Evolutionary conservation across 1,284 basidiomycete species (phyloP).

Genomic region (Ustilago tritici): DNA sequence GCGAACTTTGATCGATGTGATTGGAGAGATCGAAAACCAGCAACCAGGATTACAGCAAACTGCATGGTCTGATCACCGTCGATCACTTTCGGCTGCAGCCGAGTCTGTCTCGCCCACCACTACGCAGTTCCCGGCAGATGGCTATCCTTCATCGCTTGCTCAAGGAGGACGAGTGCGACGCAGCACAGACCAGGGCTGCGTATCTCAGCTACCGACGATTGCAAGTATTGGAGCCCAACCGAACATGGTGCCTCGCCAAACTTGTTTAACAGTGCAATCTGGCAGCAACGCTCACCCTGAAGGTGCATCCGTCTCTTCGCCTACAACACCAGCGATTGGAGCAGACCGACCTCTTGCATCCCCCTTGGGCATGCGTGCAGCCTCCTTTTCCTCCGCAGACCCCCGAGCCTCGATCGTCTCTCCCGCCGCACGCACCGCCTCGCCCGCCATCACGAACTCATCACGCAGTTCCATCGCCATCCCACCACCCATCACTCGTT

Average conservation of each 20-base stretch:
- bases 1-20: slow-evolving; percentile 47
- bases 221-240: slow-evolving; percentile 16
- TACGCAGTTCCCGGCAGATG: slow-evolving; percentile 15
- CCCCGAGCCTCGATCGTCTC: slow-evolving; percentile 12
- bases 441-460: slow-evolving; percentile 30
- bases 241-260: slow-evolving; percentile 3
- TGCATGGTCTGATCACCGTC: slow-evolving; percentile 24
- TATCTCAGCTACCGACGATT: slow-evolving; percentile 29
- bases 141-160: slow-evolving; percentile 13
- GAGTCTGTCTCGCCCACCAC: slow-evolving; percentile 20
- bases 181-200: slow-evolving; percentile 35
- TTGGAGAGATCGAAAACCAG: slow-evolving; percentile 41
- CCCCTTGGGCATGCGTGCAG: slow-evolving; percentile 10
- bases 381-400: slow-evolving; percentile 19
- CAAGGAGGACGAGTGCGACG: slow-evolving; percentile 17
- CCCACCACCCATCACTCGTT: slow-evolving; percentile 24
- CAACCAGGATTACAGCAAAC: slow-evolving; percentile 7
- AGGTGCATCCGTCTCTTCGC: background rate
- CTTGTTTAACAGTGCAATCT: slow-evolving; percentile 27
- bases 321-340: background rate
- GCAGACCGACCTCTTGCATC: slow-evolving; percentile 14
- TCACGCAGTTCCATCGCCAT: slow-evolving; percentile 40
- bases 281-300: background rate
- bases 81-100: slow-evolving; percentile 30
- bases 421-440: slow-evolving; percentile 20